Evolutionary conservation across 345 rosid genomes (phyloP).

Genomic region (Clausena lansium): DNA sequence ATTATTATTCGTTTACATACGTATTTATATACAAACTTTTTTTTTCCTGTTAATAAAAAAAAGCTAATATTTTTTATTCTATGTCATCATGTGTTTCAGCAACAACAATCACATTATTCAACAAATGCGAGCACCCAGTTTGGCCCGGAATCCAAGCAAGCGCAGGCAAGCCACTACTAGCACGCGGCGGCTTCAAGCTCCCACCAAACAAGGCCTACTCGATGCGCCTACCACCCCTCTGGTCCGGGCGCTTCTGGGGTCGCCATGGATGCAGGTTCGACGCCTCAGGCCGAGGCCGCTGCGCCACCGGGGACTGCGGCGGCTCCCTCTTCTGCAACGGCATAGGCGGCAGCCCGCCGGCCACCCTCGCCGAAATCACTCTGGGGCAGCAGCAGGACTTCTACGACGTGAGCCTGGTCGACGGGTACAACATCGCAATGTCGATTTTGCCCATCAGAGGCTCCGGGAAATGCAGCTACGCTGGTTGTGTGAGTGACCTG

Average conservation of each 20-base stretch:
- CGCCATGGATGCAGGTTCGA: constrained; percentile 89
- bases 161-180: constrained; percentile 70
- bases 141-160: constrained; percentile 98
- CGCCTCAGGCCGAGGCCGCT: constrained; percentile 62
- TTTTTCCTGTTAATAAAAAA: no score
- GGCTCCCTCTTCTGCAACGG: constrained; percentile 83
- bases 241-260: constrained; percentile 99
- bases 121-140: constrained; percentile 79
- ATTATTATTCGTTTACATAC: no score
- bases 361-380: constrained; percentile 89
- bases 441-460: constrained; percentile 75
- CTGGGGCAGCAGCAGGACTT: constrained; percentile 76
- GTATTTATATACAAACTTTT: background rate
- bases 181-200: constrained; percentile 84
- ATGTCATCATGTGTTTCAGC: constrained; percentile 28
- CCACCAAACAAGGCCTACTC: constrained; percentile 59
- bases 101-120: constrained; percentile 59
- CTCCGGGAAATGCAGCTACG: constrained; percentile 78
- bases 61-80: no score
- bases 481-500: constrained; percentile 83
- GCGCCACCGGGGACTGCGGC: constrained; percentile 90
- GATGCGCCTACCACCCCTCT: constrained; percentile 63
- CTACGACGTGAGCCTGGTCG: constrained; percentile 95
- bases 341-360: constrained; percentile 84
- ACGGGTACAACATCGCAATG: constrained; percentile 88